Evolutionary conservation across 2,329 filamentous ascomycete species (phyloP).

Genomic region (Ilyonectria sp.): DNA sequence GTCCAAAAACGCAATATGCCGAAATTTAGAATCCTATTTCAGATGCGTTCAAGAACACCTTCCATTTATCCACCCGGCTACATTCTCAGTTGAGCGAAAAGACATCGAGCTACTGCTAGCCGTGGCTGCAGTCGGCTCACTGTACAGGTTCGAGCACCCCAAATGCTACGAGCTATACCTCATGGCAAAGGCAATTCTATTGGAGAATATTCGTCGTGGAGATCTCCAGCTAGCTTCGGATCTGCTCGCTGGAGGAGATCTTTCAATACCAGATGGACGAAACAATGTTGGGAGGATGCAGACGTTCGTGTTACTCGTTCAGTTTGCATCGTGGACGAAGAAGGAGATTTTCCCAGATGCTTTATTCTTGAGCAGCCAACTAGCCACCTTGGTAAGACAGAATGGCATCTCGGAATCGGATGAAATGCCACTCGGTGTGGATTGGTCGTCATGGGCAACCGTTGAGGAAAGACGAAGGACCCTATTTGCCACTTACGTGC

Average conservation of each 20-base stretch:
- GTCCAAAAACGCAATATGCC: slow-evolving; percentile 1
- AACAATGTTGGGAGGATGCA: neutral
- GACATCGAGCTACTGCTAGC: neutral
- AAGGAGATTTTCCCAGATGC: neutral
- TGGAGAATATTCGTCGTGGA: neutral
- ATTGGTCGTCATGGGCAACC: slow-evolving; percentile 1
- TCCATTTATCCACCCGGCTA: slow-evolving; percentile 11
- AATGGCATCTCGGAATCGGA: slow-evolving; percentile 1
- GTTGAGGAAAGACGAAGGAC: slow-evolving; percentile 9
- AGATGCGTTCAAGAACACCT: slow-evolving; percentile 10
- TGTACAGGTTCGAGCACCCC: slow-evolving; percentile 5
- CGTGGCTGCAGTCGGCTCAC: neutral
- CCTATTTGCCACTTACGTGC: neutral
- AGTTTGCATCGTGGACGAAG: slow-evolving; percentile 7
- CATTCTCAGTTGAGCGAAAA: neutral
- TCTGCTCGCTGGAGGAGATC: neutral
- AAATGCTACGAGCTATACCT: neutral
- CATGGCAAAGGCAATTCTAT: slow-evolving; percentile 7
- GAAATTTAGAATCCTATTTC: slow-evolving; percentile 9
- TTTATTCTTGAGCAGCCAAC: neutral
- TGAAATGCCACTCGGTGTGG: neutral
- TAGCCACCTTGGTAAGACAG: neutral
- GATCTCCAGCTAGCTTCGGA: neutral
- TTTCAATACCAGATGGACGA: neutral
- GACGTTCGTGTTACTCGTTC: neutral